These are phyloP conservation scores for Aureobasidium pullulans DNA, from an alignment of 2,329 filamentous ascomycete species.

Conservation along the genomic window DNA sequence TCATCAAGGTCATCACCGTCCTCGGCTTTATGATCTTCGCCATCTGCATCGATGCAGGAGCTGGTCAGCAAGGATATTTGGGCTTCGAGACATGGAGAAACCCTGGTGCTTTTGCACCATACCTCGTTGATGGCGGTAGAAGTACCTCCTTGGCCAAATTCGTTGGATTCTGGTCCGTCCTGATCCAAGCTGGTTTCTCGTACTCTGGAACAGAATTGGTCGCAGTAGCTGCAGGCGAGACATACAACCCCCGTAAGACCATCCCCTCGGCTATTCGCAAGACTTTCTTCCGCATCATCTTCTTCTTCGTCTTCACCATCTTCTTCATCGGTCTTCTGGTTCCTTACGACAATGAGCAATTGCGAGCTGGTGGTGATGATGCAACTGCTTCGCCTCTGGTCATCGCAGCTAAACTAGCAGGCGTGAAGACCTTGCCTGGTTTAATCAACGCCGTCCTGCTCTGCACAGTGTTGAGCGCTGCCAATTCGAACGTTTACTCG, in stretches of 20 bases:
- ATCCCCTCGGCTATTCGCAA: constrained; percentile 29
- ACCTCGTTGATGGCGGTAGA: constrained; percentile 22
- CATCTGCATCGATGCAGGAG: constrained; percentile 34
- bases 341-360: constrained; percentile 28
- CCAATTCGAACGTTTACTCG: constrained; percentile 41
- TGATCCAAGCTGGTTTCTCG: constrained; percentile 51
- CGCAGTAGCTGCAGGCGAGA: constrained; percentile 42
- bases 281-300: constrained; percentile 30
- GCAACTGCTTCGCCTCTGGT: constrained; percentile 56
- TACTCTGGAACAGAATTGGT: constrained; percentile 50
- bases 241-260: constrained; percentile 44
- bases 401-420: constrained; percentile 55
- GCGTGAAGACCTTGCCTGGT: constrained; percentile 52
- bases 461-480: constrained; percentile 61
- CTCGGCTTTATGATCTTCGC: constrained; percentile 38
- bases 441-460: constrained; percentile 56
- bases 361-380: constrained; percentile 27
- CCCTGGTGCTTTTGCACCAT: constrained; percentile 33
- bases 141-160: constrained; percentile 25
- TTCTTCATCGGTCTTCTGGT: constrained; percentile 30
- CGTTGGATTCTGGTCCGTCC: constrained; percentile 48
- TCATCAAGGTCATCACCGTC: constrained; percentile 46
- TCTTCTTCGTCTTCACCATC: constrained; percentile 31
- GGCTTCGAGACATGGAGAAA: constrained; percentile 48
- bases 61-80: constrained; percentile 48